Evolutionary conservation across 208 protist genomes (phyloP).

Genomic region (Vickermania ingenoplastis): DNA sequence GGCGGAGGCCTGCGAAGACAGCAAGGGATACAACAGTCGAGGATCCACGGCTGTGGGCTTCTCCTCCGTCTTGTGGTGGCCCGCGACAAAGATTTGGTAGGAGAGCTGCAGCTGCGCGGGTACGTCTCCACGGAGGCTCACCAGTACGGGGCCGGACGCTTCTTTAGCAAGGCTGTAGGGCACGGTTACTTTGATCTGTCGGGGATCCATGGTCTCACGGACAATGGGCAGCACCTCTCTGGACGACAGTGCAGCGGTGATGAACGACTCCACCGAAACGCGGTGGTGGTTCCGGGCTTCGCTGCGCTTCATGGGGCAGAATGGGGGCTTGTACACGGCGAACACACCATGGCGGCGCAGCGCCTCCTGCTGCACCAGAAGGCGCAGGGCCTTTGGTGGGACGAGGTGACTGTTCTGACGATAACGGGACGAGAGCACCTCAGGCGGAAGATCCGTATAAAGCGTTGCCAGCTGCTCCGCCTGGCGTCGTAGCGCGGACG

Average conservation of each 20-base stretch:
- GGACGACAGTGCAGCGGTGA: slow-evolving; percentile 50
- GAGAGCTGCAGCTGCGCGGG: slow-evolving; percentile 35
- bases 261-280: slow-evolving; percentile 77
- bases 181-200: slow-evolving; percentile 54
- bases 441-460: slow-evolving; percentile 27
- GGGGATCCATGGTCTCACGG: slow-evolving; percentile 11
- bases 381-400: slow-evolving; percentile 55
- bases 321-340: slow-evolving; percentile 81
- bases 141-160: slow-evolving; percentile 67
- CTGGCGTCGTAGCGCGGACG: slow-evolving; percentile 40
- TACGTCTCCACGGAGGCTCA: slow-evolving; percentile 39
- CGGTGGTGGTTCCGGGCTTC: slow-evolving; percentile 68
- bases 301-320: slow-evolving; percentile 75
- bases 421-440: slow-evolving; percentile 63
- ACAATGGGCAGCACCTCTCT: slow-evolving; percentile 33
- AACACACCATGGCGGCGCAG: slow-evolving; percentile 47
- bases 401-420: slow-evolving; percentile 74
- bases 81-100: slow-evolving; percentile 72
- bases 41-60: background rate
- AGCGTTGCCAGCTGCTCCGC: slow-evolving; percentile 39
- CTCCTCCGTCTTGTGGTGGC: slow-evolving; percentile 24
- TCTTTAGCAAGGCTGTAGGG: slow-evolving; percentile 55
- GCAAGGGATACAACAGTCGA: background rate
- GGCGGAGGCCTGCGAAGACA: background rate
- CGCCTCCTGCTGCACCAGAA: slow-evolving; percentile 21